Percentiles rank a stretch among this genome's conserved stretches.
Evolutionary conservation across 805 yeast species (phyloP).

Genomic region (Starmerella roubikii): DNA sequence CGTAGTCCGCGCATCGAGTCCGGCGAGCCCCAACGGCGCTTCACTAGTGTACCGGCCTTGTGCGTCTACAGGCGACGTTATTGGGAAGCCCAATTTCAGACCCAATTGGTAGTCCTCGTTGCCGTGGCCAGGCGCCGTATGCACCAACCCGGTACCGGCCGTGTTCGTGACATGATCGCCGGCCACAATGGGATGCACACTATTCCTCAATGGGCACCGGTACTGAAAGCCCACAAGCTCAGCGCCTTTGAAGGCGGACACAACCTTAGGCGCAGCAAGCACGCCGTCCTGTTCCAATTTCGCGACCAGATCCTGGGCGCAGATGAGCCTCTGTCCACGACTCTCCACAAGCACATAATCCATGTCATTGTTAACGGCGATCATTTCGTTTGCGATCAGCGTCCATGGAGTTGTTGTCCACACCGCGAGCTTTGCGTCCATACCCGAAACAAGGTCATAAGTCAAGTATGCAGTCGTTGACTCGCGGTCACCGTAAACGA

Average conservation of each 20-base stretch:
- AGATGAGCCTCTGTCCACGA: slow-evolving; percentile 31
- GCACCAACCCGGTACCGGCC: slow-evolving; percentile 93
- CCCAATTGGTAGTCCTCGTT: slow-evolving; percentile 79
- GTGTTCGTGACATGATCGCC: slow-evolving; percentile 70
- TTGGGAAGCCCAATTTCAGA: slow-evolving; percentile 37
- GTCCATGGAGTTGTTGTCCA: slow-evolving; percentile 99
- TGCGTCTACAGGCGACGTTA: slow-evolving; percentile 68
- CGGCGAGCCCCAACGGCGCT: slow-evolving; percentile 38
- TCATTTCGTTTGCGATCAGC: slow-evolving; percentile 70
- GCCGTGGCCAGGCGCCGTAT: slow-evolving; percentile 97
- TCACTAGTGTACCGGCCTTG: slow-evolving; percentile 51
- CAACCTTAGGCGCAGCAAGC: neutral
- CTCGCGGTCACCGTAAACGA: slow-evolving; percentile 62
- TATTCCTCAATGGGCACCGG: slow-evolving; percentile 39
- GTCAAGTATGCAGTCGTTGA: slow-evolving; percentile 11
- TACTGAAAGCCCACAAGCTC: slow-evolving; percentile 35
- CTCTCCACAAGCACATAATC: slow-evolving; percentile 40
- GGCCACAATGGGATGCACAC: slow-evolving; percentile 46
- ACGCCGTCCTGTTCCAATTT: slow-evolving; percentile 21
- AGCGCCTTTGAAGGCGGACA: slow-evolving; percentile 10
- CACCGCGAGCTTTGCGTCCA: slow-evolving; percentile 29
- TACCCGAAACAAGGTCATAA: slow-evolving; percentile 12
- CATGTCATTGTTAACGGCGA: slow-evolving; percentile 50
- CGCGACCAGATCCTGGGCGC: slow-evolving; percentile 39
- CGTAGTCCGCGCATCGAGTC: slow-evolving; percentile 46